These are phyloP conservation scores for Mycena latifolia DNA, from an alignment of 768 basidiomycete species.

Conservation along the genomic window DNA sequence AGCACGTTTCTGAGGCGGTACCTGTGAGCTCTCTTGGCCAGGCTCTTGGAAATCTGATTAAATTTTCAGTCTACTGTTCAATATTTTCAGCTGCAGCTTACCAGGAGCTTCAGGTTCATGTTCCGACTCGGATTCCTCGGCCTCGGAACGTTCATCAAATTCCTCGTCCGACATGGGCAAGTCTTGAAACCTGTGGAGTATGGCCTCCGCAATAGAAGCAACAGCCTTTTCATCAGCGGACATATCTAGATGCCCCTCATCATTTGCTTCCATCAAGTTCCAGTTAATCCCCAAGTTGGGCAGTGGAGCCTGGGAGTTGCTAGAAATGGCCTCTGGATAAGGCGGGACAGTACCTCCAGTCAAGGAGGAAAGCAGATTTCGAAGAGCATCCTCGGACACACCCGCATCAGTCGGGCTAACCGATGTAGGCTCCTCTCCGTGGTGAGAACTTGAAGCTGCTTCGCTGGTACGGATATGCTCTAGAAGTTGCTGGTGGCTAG, in stretches of 20 bases:
- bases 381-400: conserved; percentile 2
- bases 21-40: too few species aligned
- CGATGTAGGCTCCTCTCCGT: too few species aligned
- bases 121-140: background rate
- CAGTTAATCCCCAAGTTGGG: background rate
- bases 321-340: conserved; percentile 7
- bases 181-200: background rate
- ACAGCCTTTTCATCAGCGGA: background rate
- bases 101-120: background rate
- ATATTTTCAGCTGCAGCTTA: background rate
- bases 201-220: background rate
- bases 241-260: background rate
- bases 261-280: conserved; percentile 3
- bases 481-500: too few species aligned
- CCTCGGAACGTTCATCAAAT: background rate
- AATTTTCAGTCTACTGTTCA: too few species aligned
- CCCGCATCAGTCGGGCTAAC: too few species aligned
- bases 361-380: background rate
- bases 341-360: background rate
- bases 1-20: background rate
- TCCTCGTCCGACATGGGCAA: background rate
- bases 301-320: background rate
- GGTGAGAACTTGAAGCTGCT: too few species aligned
- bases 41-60: background rate
- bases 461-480: too few species aligned